phyloP scores from a whole-genome alignment of 1,284 basidiomycete genomes.

The Xerocomus minutiporus region DNA sequence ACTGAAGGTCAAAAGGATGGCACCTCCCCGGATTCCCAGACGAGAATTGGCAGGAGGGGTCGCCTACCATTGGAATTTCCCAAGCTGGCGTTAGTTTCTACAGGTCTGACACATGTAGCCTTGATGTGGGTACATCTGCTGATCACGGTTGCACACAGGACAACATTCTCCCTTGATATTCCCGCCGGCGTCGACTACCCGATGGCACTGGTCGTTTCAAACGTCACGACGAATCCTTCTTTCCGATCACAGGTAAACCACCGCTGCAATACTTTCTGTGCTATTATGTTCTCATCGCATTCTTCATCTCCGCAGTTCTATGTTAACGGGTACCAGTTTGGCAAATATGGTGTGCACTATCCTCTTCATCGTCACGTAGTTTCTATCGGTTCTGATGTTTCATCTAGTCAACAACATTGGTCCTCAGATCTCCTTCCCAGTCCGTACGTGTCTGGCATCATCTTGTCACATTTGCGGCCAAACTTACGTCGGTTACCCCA shows the following conservation, averaged over 20 bases:
- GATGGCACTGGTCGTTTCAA: slow-evolving; percentile 37
- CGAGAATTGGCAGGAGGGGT: slow-evolving; percentile 38
- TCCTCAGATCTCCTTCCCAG: slow-evolving; percentile 25
- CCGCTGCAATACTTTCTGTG: background rate
- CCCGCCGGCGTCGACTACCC: slow-evolving; percentile 46
- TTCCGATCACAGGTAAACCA: slow-evolving; percentile 35
- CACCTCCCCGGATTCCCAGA: slow-evolving; percentile 51
- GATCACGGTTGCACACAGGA: slow-evolving; percentile 27
- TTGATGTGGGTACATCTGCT: background rate
- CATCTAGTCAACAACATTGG: slow-evolving; percentile 25
- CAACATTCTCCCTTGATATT: slow-evolving; percentile 41
- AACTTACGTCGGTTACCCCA: slow-evolving; percentile 17
- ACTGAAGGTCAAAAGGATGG: slow-evolving; percentile 31
- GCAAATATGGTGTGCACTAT: slow-evolving; percentile 23
- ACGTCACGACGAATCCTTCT: slow-evolving; percentile 37
- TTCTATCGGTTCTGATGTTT: background rate
- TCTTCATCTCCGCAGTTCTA: slow-evolving; percentile 16
- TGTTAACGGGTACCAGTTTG: slow-evolving; percentile 29
- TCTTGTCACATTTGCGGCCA: background rate
- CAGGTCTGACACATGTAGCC: slow-evolving; percentile 13
- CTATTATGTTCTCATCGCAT: background rate
- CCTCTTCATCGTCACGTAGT: background rate
- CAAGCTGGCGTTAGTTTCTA: slow-evolving; percentile 43
- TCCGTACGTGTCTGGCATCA: slow-evolving; percentile 16
- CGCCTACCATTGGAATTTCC: slow-evolving; percentile 38